Conservation (phyloP, 2,329 filamentous ascomycete genomes). For the Cladorrhinum sp. region DNA sequence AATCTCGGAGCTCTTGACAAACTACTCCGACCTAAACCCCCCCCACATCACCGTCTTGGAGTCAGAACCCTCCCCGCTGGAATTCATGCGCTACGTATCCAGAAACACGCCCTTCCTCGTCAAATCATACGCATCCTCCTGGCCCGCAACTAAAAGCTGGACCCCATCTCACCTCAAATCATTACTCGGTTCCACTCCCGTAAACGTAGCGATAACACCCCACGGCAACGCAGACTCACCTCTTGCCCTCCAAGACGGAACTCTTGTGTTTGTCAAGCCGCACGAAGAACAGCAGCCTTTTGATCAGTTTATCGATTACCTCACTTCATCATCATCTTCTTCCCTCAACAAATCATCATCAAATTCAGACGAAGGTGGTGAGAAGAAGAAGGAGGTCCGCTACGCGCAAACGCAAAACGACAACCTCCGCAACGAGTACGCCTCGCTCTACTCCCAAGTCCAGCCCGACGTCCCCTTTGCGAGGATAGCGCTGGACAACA, state of each 20-base stretch:
- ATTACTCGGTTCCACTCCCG: constrained; percentile 52
- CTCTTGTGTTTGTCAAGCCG: constrained; percentile 66
- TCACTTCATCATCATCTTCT: constrained; percentile 40
- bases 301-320: constrained; percentile 58
- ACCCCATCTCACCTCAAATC: constrained; percentile 55
- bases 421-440: constrained; percentile 73
- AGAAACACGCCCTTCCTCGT: constrained; percentile 74
- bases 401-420: constrained; percentile 62
- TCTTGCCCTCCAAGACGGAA: constrained; percentile 32
- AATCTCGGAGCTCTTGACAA: constrained; percentile 56
- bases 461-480: constrained; percentile 67
- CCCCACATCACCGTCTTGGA: constrained; percentile 57
- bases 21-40: constrained; percentile 72
- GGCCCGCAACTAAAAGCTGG: constrained; percentile 65
- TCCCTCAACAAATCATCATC: background rate
- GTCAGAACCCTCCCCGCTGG: constrained; percentile 67
- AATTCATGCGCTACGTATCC: constrained; percentile 76
- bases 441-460: constrained; percentile 59
- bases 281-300: constrained; percentile 65
- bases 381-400: constrained; percentile 12
- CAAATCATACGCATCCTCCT: constrained; percentile 58
- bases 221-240: constrained; percentile 52
- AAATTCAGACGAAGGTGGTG: background rate
- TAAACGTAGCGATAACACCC: constrained; percentile 79
- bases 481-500: constrained; percentile 59